Percentiles rank a stretch among this genome's conserved stretches.
These are phyloP conservation scores for Lyophyllum semitale DNA, from an alignment of 768 basidiomycete species.

Conservation along the genomic window DNA sequence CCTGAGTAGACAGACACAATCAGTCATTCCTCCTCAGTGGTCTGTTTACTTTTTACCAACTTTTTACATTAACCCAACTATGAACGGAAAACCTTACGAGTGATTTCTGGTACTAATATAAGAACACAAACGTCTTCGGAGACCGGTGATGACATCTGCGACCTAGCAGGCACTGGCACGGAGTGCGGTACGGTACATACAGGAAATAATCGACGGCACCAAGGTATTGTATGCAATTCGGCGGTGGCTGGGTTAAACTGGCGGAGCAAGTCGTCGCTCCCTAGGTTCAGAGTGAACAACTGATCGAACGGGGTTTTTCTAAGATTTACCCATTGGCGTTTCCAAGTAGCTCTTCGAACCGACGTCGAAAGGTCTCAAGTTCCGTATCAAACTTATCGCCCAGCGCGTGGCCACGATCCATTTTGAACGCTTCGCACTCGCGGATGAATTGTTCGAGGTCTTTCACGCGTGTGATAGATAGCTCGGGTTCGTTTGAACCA, in stretches of 20 bases:
- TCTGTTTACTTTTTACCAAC: too few species aligned
- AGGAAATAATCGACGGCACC: background rate
- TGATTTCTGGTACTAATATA: too few species aligned
- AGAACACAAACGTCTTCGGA: too few species aligned
- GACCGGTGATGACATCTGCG: too few species aligned
- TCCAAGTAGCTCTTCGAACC: conserved; percentile 52
- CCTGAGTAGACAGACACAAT: too few species aligned
- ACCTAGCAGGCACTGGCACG: background rate
- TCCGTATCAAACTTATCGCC: conserved; percentile 37
- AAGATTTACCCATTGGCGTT: conserved; percentile 34
- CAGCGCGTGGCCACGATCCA: conserved; percentile 54
- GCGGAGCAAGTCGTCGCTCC: conserved; percentile 20
- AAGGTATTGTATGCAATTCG: background rate
- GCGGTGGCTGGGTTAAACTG: conserved; percentile 8
- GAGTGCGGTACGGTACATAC: background rate
- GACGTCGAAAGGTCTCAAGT: conserved; percentile 34
- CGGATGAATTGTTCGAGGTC: conserved; percentile 72
- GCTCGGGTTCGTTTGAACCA: conserved; percentile 71
- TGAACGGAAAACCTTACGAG: too few species aligned
- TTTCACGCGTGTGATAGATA: conserved; percentile 54
- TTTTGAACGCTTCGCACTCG: conserved; percentile 54
- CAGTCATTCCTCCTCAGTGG: too few species aligned
- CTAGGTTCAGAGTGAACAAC: conserved; percentile 1
- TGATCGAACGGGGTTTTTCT: background rate
- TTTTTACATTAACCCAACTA: too few species aligned